Base-by-base conservation (phyloP, 805 yeast species). In the Candida tallmaniae region DNA sequence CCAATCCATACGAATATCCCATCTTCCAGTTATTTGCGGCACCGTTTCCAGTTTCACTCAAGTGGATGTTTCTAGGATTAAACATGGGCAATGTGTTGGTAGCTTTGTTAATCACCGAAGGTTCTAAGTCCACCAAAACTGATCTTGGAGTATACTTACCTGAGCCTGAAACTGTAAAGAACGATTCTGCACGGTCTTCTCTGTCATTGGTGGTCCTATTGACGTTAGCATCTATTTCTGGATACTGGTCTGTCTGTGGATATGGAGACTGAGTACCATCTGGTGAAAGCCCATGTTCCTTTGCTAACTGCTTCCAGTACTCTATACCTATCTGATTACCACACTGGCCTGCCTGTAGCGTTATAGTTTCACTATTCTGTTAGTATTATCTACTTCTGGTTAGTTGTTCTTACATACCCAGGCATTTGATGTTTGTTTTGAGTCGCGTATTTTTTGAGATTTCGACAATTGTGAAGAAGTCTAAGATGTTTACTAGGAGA, bases 1-100 rank as follows among this genome's bases (percentile, higher is more conserved):
- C 62, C 20, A 73, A 69, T 0, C 93, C 97, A 41, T 81, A 80
- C 25, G 74, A 70, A 51, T 85, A 87, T 2, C 99, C 99, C 35
- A 79, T 80, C 1, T 88, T 84, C 97, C 97, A 93, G 43, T 87
- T 87, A 58, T 93, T 93, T 13, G 95, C 98, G 0, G 98, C 97
- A 4, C 97, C 97, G 14, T 80, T 73, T 4, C 96, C 96, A 12
- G 78, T 78, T n/a, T 78, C 71, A 18, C 90, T 77, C 16, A 84
- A 64, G 60, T 84, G 89, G 4, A 85, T 61, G 52, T 86, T 88
- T 45, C 94, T 73, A 0, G 94, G 87, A 51, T 89, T 84, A 62
- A 86, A 85, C 64, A 93, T 68, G 20, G 78, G 75, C 40, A 71
- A 58, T 9, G 66, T 65, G 29, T 69, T 62, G 17, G 65, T 46